Base-by-base conservation (phyloP, 768 basidiomycete genomes). In the Hygrocybe punicea region DNA sequence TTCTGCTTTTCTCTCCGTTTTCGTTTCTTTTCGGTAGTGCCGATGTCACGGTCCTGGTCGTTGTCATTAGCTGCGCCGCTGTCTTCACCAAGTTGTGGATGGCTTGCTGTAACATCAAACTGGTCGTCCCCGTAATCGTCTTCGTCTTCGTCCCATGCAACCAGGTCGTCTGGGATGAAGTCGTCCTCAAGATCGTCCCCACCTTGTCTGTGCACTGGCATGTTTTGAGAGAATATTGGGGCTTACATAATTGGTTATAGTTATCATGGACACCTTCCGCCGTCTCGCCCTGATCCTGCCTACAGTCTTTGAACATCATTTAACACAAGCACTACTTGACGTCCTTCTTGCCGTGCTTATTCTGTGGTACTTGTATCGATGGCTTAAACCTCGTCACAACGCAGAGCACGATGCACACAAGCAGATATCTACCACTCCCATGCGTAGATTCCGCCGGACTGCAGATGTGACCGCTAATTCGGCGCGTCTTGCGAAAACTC, bases 111-210 rank as follows among this genome's bases (percentile, higher is more conserved):
- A 14, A 70, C 72, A n/a, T 70, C 70, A 16, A 73, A 81, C 80
- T 33, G 60, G 60, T 34, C 58, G 60, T 34, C 58, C 24, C 35
- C 63, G 33, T 74, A 73, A 29, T 68, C 71, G 3, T 78, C 82
- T 59, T 88, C 88, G 46, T 83, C 85, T 10, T 78, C 86, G 0
- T 84, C 86, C 13, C 81, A 71, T 1, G 84, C 85, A 0, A 89
- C 80, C 13, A 82, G 74, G 44, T 86, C 85, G 59, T 93, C 86
- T 33, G 80, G 79, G 51, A 87, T 75, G 66, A 87, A 91, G 61
- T 92, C 87, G 68, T 93, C 92, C 48, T 89, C 89, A 17, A 94
- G 78, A 76, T 91, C 91, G 76, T 94, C 89, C 42, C 86, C 85
- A 59, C 76, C 77, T 61, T 71, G 74, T 35, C 69, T 70, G 69